These are phyloP conservation scores for Pseudocercospora vitis DNA, from an alignment of 2,329 filamentous ascomycete genomes.

Conservation along the genomic window DNA sequence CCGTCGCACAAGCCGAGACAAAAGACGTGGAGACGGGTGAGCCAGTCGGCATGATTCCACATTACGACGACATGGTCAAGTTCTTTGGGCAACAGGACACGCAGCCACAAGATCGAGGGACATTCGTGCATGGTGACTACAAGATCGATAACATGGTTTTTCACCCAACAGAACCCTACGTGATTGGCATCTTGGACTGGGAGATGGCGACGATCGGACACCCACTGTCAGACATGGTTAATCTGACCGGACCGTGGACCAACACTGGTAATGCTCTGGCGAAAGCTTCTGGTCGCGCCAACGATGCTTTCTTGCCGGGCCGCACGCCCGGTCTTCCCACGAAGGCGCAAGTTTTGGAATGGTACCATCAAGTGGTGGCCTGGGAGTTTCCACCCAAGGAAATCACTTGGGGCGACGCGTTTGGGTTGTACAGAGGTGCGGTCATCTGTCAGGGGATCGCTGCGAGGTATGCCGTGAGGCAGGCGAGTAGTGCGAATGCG, in stretches of 20 bases:
- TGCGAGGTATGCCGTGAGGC: constrained; percentile 76
- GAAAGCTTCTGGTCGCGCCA: constrained; percentile 42
- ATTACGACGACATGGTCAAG: constrained; percentile 74
- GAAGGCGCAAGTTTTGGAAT: constrained; percentile 58
- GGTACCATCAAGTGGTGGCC: constrained; percentile 68
- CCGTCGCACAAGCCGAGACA: constrained; percentile 71
- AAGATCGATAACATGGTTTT: constrained; percentile 72
- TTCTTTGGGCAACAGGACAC: constrained; percentile 71
- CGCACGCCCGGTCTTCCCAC: constrained; percentile 66
- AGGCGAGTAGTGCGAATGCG: constrained; percentile 86
- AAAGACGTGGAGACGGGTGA: constrained; percentile 74
- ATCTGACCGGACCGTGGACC: constrained; percentile 60
- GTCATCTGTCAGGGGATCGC: constrained; percentile 87
- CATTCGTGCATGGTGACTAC: constrained; percentile 91
- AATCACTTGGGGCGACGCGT: constrained; percentile 64
- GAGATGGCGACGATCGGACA: constrained; percentile 99
- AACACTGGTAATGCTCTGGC: constrained; percentile 43
- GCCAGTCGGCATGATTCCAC: constrained; percentile 77
- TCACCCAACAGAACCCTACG: constrained; percentile 79
- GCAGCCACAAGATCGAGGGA: constrained; percentile 75
- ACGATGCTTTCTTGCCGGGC: constrained; percentile 60
- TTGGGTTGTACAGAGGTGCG: constrained; percentile 59
- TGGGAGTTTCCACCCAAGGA: constrained; percentile 65
- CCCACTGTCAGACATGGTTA: constrained; percentile 85
- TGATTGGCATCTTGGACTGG: constrained; percentile 95